Percentiles rank a stretch among this genome's conserved stretches.
Conservation (phyloP, 257 asterid genomes). For the Solanum corneliomulleri region DNA sequence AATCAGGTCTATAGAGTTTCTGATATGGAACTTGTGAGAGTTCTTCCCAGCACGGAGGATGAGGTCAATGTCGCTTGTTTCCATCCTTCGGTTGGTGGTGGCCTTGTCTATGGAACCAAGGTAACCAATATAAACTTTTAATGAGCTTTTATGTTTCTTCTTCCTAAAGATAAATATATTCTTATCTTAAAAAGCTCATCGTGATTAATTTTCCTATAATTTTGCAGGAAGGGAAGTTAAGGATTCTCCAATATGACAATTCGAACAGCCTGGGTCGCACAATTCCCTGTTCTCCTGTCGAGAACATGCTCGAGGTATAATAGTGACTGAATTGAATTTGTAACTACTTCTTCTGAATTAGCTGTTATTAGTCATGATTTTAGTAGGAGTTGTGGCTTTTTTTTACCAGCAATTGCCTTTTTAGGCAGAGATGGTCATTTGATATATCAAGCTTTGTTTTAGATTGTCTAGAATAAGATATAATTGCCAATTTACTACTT, state of each 20-base stretch:
- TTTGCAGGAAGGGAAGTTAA: constrained; percentile 89
- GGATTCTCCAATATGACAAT: constrained; percentile 64
- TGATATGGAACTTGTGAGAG: constrained; percentile 94
- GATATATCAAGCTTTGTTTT: not conserved
- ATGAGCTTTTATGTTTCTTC: not conserved
- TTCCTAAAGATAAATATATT: not conserved
- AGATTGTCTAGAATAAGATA: not conserved
- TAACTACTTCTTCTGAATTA: not conserved
- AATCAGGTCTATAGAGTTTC: constrained; percentile 78
- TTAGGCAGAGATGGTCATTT: not conserved
- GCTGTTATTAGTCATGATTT: not conserved
- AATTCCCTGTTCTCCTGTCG: constrained; percentile 34
- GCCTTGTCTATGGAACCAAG: constrained; percentile 96
- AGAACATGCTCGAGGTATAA: constrained; percentile 64
- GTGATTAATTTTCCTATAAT: not conserved
- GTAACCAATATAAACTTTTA: constrained; percentile 10
- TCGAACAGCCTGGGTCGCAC: constrained; percentile 37
- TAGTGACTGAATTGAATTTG: not conserved
- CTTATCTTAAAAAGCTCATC: not conserved
- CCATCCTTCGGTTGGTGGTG: constrained; percentile 93
- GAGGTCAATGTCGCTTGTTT: constrained; percentile 98
- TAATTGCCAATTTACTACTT: not conserved
- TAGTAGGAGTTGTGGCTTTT: not conserved
- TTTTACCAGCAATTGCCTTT: not conserved
- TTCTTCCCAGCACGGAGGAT: constrained; percentile 93